Evolutionary conservation across 1,284 basidiomycete genomes (phyloP).

Genomic region (Salmacisia buchloeana): DNA sequence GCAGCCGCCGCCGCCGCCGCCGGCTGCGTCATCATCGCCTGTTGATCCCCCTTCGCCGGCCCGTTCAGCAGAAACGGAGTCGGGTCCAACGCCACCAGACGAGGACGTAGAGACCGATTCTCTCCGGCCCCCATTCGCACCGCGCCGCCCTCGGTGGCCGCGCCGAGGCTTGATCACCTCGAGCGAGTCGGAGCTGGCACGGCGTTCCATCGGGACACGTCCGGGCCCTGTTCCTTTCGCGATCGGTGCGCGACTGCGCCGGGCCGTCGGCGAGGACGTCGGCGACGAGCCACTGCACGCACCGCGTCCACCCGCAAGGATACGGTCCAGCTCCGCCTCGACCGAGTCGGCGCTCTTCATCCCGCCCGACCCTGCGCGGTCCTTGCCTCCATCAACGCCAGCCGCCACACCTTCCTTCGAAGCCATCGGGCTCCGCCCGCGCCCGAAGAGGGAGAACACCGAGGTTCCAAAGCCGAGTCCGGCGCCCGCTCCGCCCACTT

Average conservation of each 20-base stretch:
- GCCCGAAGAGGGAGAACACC: neutral
- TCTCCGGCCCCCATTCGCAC: neutral
- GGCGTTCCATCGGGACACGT: constrained; percentile 1
- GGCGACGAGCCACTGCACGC: too few relatives aligned
- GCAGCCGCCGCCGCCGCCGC: neutral
- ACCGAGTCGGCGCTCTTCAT: neutral
- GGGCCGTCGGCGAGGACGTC: too few relatives aligned
- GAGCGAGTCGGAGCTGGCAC: neutral
- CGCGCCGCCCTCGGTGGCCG: neutral
- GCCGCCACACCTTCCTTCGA: too few relatives aligned
- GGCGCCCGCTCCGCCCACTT: neutral
- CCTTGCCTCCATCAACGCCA: too few relatives aligned
- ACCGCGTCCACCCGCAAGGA: neutral
- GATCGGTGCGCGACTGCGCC: too few relatives aligned
- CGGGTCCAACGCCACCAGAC: too few relatives aligned
- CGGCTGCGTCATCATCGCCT: neutral
- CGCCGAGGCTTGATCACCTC: neutral
- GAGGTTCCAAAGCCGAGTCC: neutral
- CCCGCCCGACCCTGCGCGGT: neutral
- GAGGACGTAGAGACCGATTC: neutral
- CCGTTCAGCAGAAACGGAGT: too few relatives aligned
- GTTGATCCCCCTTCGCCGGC: too few relatives aligned
- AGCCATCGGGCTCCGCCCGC: neutral
- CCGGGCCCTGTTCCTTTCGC: too few relatives aligned
- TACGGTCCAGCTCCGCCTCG: constrained; percentile 1